phyloP scores from a whole-genome alignment of 2,329 filamentous ascomycete species.

The Hypoxylon sp. region DNA sequence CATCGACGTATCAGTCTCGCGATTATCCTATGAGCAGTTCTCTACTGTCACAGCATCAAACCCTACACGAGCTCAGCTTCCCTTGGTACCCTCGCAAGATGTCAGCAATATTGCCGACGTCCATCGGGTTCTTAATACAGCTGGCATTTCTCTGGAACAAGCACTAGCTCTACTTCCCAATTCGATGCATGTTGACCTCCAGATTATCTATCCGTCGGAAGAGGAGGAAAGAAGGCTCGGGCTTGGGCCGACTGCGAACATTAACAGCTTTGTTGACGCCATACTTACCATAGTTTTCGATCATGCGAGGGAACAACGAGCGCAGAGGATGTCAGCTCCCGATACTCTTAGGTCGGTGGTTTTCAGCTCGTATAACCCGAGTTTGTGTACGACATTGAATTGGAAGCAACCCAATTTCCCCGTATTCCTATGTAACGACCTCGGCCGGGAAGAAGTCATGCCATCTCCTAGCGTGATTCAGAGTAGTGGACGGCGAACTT shows the following conservation, averaged over 20 bases:
- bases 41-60: conserved; percentile 64
- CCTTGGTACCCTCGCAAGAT: conserved; percentile 62
- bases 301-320: conserved; percentile 80
- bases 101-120: conserved; percentile 73
- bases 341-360: conserved; percentile 88
- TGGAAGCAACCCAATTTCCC: conserved; percentile 99
- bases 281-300: conserved; percentile 91
- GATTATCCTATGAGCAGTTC: conserved; percentile 82
- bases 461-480: conserved; percentile 57
- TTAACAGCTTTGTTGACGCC: conserved; percentile 88
- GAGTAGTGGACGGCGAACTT: conserved; percentile 78
- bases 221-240: conserved; percentile 79
- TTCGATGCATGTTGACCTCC: conserved; percentile 90
- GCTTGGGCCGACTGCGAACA: conserved; percentile 81
- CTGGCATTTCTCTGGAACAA: conserved; percentile 84
- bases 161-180: conserved; percentile 81
- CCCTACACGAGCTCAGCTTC: conserved; percentile 61
- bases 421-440: conserved; percentile 93
- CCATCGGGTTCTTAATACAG: conserved; percentile 79
- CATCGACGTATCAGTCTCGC: conserved; percentile 85
- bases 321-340: conserved; percentile 73
- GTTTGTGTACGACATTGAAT: conserved; percentile 92
- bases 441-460: conserved; percentile 74
- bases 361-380: conserved; percentile 92
- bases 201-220: conserved; percentile 86